Conservation (phyloP, 768 basidiomycete genomes). For the Termitomyces titanicus region DNA sequence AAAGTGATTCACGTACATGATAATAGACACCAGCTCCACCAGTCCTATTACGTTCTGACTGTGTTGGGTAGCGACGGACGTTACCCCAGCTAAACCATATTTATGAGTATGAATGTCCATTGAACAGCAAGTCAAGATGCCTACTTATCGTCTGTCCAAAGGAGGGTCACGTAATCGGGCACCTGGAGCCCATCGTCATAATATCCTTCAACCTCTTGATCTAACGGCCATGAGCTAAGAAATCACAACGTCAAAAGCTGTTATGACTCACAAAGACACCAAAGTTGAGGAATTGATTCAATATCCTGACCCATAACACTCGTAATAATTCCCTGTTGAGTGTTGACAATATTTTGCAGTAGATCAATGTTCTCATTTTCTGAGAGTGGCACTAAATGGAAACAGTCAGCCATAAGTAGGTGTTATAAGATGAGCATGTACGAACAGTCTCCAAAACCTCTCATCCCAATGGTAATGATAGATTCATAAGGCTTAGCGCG, state of each 20-base stretch:
- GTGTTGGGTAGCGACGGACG: slow-evolving; percentile 55
- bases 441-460: slow-evolving; percentile 55
- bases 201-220: slow-evolving; percentile 63
- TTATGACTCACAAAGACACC: slow-evolving; percentile 48
- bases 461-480: slow-evolving; percentile 65
- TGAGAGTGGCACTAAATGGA: slow-evolving; percentile 43
- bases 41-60: slow-evolving; percentile 51
- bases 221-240: slow-evolving; percentile 18
- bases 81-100: slow-evolving; percentile 58
- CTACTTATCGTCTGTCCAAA: slow-evolving; percentile 75
- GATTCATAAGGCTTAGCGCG: slow-evolving; percentile 60
- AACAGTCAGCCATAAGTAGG: background rate
- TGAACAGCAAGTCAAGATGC: background rate
- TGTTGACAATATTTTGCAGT: slow-evolving; percentile 52
- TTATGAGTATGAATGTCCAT: background rate
- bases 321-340: slow-evolving; percentile 56
- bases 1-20: slow-evolving; percentile 35
- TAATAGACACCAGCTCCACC: slow-evolving; percentile 74
- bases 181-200: slow-evolving; percentile 60
- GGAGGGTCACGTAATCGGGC: slow-evolving; percentile 57
- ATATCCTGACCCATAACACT: slow-evolving; percentile 43
- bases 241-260: background rate
- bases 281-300: slow-evolving; percentile 58
- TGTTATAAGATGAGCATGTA: background rate
- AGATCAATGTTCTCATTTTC: slow-evolving; percentile 46